A percentile compares a stretch with the other conserved stretches of the same genome.
Conservation (phyloP, 176 grass and related monocot species). For the Cenchrus fungigraminus region DNA sequence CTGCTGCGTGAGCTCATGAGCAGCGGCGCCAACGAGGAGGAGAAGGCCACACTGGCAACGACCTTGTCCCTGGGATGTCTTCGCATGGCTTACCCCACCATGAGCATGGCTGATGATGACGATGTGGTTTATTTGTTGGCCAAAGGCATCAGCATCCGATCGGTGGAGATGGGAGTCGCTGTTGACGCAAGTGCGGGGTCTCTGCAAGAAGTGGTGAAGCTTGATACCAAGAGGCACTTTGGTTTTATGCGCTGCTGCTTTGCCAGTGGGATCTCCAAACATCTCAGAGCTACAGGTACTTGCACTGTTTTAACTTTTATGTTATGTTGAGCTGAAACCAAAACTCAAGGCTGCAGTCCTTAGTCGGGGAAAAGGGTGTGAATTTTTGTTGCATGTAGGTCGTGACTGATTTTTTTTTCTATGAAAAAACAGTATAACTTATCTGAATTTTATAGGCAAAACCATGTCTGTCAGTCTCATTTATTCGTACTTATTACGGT, state of each 20-base stretch:
- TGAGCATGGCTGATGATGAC: not conserved
- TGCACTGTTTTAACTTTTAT: not conserved
- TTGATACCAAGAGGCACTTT: not conserved
- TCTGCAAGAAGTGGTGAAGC: not conserved
- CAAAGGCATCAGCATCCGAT: not conserved
- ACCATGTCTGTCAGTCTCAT: too few relatives aligned
- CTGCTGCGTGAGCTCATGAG: not conserved
- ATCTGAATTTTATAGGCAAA: not conserved
- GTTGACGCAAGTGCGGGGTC: not conserved
- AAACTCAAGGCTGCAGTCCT: not conserved
- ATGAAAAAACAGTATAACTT: not conserved
- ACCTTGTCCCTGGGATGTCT: not conserved
- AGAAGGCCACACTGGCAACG: not conserved
- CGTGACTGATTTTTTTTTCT: not conserved
- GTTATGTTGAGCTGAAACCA: not conserved
- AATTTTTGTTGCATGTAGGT: not conserved
- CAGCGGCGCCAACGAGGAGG: not conserved
- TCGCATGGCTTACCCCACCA: not conserved
- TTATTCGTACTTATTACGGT: too few relatives aligned
- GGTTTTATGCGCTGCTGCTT: not conserved
- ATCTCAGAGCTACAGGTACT: not conserved
- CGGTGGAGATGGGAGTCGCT: not conserved
- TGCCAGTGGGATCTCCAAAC: not conserved
- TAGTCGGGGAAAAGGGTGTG: not conserved
- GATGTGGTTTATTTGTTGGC: conserved; percentile 6